Base-by-base conservation (phyloP, 78 protist species). In the Capsaspora owczarzaki region DNA sequence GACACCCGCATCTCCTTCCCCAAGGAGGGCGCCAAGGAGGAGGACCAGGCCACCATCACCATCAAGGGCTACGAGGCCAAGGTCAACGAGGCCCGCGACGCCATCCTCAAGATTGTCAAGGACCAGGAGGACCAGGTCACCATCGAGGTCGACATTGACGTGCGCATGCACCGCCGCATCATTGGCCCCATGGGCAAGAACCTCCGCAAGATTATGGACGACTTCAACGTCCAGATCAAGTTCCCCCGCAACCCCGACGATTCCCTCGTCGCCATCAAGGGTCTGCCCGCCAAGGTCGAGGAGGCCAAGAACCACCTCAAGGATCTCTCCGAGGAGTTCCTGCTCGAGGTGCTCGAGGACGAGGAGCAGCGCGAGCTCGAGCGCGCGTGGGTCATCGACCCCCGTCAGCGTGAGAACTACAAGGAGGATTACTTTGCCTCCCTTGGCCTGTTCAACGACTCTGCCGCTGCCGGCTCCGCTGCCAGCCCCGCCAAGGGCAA, bases 1-100 rank as follows among this genome's bases (percentile, higher is more conserved):
- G 60, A 71, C 37, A 60, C 44, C 37, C 77, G 77, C 77, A 44
- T 71, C 61, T 10, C 42, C 77, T 44, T 44, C 61, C 61, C 51
- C 72, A 35, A 63, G 43, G 33, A 63, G 72, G 43, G 72, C 38
- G 25, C 35, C 20, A 23, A 6, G 42, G 60, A 71, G 35, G 60
- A 71, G 46, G 29, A 71, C 61, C 25, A 37, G 61, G 37, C 40
- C 77, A 10, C 8, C 40, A 71, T 71, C 60, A 25, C 60, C 60
- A 4, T 71, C 5, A 3, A 10, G 42, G 77, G 77, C 14, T 44
- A 44, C 60, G 33, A 71, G 77, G 8, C 27, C 41, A n/a, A 44
- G 40, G 77, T 44, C 37, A 40, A 71, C 61, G 1, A 2, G 29
- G 42, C 46, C 60, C 1, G 23, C 20, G 38, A 41, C 41, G 77